Conservation (phyloP, 495 filamentous ascomycete species). For the Pseudomonodictys pantanalensis region DNA sequence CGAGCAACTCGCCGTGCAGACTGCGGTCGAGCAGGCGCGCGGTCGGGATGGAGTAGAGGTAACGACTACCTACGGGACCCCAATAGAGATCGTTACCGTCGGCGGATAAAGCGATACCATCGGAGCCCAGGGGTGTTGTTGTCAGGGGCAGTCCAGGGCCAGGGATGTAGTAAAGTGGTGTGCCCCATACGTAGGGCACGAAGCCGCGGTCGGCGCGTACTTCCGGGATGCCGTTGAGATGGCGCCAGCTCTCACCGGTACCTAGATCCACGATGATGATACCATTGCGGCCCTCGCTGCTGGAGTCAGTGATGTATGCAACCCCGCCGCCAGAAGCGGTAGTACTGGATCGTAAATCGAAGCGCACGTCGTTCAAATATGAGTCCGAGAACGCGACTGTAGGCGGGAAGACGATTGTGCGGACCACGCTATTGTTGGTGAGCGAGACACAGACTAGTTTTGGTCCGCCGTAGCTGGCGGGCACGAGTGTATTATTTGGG, state of each 20-base stretch:
- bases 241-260: slow-evolving; percentile 47
- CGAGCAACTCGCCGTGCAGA: slow-evolving; percentile 30
- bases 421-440: slow-evolving; percentile 42
- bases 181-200: slow-evolving; percentile 47
- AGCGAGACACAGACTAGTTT: slow-evolving; percentile 48
- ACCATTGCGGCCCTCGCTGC: slow-evolving; percentile 45
- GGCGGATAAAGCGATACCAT: slow-evolving; percentile 44
- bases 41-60: slow-evolving; percentile 43
- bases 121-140: slow-evolving; percentile 39
- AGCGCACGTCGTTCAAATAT: slow-evolving; percentile 51
- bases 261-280: slow-evolving; percentile 49
- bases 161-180: slow-evolving; percentile 37
- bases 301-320: slow-evolving; percentile 50
- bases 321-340: slow-evolving; percentile 42
- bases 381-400: slow-evolving; percentile 44
- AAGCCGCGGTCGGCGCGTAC: slow-evolving; percentile 43
- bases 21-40: slow-evolving; percentile 31
- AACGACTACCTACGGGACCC: slow-evolving; percentile 34
- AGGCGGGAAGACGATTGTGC: slow-evolving; percentile 47
- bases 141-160: slow-evolving; percentile 30
- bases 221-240: slow-evolving; percentile 40
- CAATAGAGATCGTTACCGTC: slow-evolving; percentile 43
- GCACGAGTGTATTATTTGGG: slow-evolving; percentile 42
- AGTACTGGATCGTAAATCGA: slow-evolving; percentile 44
- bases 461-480: slow-evolving; percentile 43